Base-by-base conservation (phyloP, 345 rosid species). In the Fremontodendron californicum region DNA sequence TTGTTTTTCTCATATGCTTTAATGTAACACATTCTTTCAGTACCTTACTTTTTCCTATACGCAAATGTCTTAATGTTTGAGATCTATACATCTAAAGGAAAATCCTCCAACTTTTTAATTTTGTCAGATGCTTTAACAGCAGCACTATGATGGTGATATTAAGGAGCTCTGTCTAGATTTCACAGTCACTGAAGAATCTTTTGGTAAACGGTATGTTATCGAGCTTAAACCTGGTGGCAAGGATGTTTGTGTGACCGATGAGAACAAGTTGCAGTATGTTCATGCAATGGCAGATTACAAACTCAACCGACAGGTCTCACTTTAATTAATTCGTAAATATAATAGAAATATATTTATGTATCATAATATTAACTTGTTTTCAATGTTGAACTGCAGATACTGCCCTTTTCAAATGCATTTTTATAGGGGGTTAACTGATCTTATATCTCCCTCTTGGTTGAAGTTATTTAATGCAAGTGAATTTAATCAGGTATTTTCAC, bases 281-380 rank as follows among this genome's bases (percentile, higher is more conserved):
- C 97, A 95, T 90, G 98, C 97, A 74, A 93, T 95, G 88, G 99
- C 98, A 40, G 96, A 93, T 88, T 91, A 92, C 80, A 95, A 93
- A 86, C 99, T 95, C 81, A 95, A 93, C 74, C 83, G 97, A 75
- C 99, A 95, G 98, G 98, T 93, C 73, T 76, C 5, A 18, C 73
- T 37, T 77, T 75, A 31, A 37, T 75, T 78, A 25, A 54, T 77
- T 78, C 68, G 62, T 31, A 37, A 52, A 60, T 77, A 60, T 48
- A 68, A 15, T 57, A 31, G 25, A 70, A 77, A 31, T 61, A 11
- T 21, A 13, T 71, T 11, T 67, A 2, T 60, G 9, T n/a, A 9
- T 55, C 12, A 51, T 27, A 9, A 21, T 63, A 54, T 80, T 51
- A 51, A 54, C 63, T 75, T 72, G 33, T 85, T 72, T 42, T 64